Base-by-base conservation (phyloP, 2,329 filamentous ascomycete genomes). In the Phaeosphaeriaceae sp. region DNA sequence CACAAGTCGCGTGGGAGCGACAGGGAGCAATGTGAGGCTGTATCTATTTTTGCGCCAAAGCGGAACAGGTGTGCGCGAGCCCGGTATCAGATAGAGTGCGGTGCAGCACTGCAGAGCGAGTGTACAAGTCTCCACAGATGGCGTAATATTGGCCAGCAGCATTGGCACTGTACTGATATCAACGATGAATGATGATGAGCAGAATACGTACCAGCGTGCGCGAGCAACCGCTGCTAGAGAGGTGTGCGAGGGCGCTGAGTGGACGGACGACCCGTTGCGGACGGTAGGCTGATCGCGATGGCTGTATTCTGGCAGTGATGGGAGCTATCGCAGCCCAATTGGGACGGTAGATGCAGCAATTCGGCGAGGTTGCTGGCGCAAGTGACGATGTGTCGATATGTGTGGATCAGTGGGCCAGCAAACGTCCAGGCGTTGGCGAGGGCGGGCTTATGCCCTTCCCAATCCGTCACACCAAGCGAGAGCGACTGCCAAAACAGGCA, bases 31-130 rank as follows among this genome's bases (percentile, higher is more conserved):
- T 0, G 21, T 40, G 50, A 53, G 50, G 50, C 50, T 50, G 50
- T n/a, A 45, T 31, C 55, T 56, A 53, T 55, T 52, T 56, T 58
- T 53, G 45, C 42, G 20, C 42, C 25, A 48, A 19, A 24, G 54
- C 22, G 25, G 21, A 44, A 22, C 40, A 20, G 24, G 40, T 31
- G 51, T 17, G 27, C 50, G 40, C 27, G 15, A 44, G 46, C 54
- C 56, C 56, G 57, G 65, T 63, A 33, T 58, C 67, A 69, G 52
- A 54, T 70, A 66, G 62, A 68, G 64, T 57, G 31, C 36, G 48
- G 31, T 22, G 47, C 46, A 27, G 25, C 25, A 27, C 25, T 27
- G n/a, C 9, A 9, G 5, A 27, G 47, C 54, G 19, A 11, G 36
- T 42, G 19, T 20, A 40, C 33, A 21, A n/a, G 42, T 51, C 48